These are phyloP conservation scores for Chalciporus piperatus DNA, from an alignment of 768 basidiomycete genomes.

Conservation along the genomic window DNA sequence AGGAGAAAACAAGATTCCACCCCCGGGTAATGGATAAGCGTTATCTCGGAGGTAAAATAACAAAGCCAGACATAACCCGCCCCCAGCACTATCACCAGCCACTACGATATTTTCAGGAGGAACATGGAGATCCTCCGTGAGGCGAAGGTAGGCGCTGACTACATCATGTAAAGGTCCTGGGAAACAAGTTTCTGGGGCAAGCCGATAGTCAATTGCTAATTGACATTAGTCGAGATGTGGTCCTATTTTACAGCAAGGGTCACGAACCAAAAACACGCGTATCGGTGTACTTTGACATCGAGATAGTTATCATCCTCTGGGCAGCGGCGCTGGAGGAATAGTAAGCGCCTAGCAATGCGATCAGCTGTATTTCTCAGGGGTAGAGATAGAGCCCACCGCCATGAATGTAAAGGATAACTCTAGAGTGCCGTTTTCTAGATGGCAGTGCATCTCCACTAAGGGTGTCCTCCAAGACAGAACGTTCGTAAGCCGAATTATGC, in stretches of 20 bases:
- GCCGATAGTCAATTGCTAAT: conserved; percentile 86
- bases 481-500: conserved; percentile 24
- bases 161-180: conserved; percentile 88
- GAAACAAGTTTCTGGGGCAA: conserved; percentile 94
- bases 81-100: conserved; percentile 92
- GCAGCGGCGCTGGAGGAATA: conserved; percentile 89
- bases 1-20: conserved; percentile 86
- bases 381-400: conserved; percentile 57
- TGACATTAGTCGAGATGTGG: not conserved
- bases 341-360: conserved; percentile 66
- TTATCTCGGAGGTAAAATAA: conserved; percentile 96
- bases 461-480: conserved; percentile 15
- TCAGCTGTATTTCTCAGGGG: conserved; percentile 4
- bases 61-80: conserved; percentile 79
- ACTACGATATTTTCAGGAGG: conserved; percentile 88
- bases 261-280: conserved; percentile 79
- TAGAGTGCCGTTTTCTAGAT: conserved; percentile 52
- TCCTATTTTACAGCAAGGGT: not conserved
- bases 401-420: conserved; percentile 90
- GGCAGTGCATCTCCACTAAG: conserved; percentile 11
- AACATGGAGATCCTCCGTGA: conserved; percentile 85
- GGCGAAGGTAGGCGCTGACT: conserved; percentile 80
- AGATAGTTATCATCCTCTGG: conserved; percentile 87
- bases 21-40: conserved; percentile 77
- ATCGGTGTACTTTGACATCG: conserved; percentile 83